Evolutionary conservation across 1,284 basidiomycete species (phyloP).

Genomic region (Apiotrichum gracile): DNA sequence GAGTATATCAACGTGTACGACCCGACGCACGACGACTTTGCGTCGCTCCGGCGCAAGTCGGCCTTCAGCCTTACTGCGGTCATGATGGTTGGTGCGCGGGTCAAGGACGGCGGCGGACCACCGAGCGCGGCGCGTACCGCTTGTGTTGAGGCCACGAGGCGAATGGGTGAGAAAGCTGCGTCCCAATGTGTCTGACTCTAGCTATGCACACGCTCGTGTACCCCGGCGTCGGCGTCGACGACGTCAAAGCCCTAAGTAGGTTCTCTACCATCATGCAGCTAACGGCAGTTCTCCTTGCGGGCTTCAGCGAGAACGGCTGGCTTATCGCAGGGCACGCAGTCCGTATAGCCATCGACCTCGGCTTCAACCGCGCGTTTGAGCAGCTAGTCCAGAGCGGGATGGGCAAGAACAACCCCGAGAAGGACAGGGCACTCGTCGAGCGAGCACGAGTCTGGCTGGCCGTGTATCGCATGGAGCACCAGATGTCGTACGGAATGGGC

Average conservation of each 20-base stretch:
- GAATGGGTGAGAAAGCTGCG: conserved; percentile 49
- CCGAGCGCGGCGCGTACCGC: conserved; percentile 15
- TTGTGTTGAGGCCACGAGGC: conserved; percentile 61
- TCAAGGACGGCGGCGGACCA: conserved; percentile 65
- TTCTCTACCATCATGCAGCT: conserved; percentile 10
- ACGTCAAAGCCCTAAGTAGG: conserved; percentile 77
- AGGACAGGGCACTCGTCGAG: conserved; percentile 66
- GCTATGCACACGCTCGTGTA: conserved; percentile 73
- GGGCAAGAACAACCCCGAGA: conserved; percentile 52
- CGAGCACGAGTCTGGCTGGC: conserved; percentile 76
- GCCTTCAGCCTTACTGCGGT: conserved; percentile 55
- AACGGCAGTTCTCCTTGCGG: conserved; percentile 65
- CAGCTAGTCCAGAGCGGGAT: conserved; percentile 63
- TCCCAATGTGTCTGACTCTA: neutral
- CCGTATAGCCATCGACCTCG: conserved; percentile 79
- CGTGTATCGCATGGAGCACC: conserved; percentile 76
- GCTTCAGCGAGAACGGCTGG: conserved; percentile 85
- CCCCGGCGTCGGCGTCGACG: conserved; percentile 68
- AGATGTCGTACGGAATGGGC: conserved; percentile 83
- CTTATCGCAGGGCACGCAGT: conserved; percentile 75
- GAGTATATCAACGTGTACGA: conserved; percentile 80
- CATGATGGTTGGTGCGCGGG: conserved; percentile 75
- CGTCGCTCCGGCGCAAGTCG: conserved; percentile 31
- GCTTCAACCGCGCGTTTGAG: conserved; percentile 79
- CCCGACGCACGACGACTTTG: conserved; percentile 62